Base-by-base conservation (phyloP, 2,329 filamentous ascomycete species). In the Gliomastix tumulicola region DNA sequence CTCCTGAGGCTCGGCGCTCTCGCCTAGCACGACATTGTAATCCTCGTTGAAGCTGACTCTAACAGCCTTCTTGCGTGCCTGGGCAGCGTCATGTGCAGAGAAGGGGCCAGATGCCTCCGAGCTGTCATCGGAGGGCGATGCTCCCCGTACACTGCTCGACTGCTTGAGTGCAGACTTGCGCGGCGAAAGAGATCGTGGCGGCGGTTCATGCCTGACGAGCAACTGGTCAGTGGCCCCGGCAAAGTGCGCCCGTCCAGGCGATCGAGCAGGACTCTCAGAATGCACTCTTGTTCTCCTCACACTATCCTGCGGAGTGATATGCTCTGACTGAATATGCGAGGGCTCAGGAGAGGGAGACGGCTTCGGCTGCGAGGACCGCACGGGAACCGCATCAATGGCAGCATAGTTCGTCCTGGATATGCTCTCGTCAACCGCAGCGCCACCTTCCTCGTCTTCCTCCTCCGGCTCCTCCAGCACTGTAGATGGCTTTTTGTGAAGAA, bases 41-140 rank as follows among this genome's bases (percentile, higher is more conserved):
- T 73, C 71, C 34, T 87, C 82, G 44, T 87, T 82, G 51, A 88
- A 96, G 60, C 88, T 95, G 32, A 89, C 84, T 18, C 84, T 70
- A 2, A 75, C 74, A 27, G 69, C 74, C 56, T 82, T 87, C 59
- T 79, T 87, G 41, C 75, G 67, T 15, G 59, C 48, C 2, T 56
- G 21, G 3, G 49, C 34, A 2, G 49, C 19, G 10, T 74, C 70
- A 3, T 69, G 63, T 7, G 52, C 49, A 5, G 36, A 34, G 6
- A 41, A 47, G 13, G 49, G 45, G 11, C 49, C 51, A 1, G 65
- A 69, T 30, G 54, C 57, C 46, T 69, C 71, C 4, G 70, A 72
- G 18, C 64, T 50, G 39, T 67, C 59, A 44, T 69, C 62, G 32
- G 71, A 62, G 32, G 78, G 68, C 37, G 77, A 71, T 22, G 65